Evolutionary conservation across 2,329 filamentous ascomycete genomes (phyloP).

Genomic region (Sphaerulina vaccinii): DNA sequence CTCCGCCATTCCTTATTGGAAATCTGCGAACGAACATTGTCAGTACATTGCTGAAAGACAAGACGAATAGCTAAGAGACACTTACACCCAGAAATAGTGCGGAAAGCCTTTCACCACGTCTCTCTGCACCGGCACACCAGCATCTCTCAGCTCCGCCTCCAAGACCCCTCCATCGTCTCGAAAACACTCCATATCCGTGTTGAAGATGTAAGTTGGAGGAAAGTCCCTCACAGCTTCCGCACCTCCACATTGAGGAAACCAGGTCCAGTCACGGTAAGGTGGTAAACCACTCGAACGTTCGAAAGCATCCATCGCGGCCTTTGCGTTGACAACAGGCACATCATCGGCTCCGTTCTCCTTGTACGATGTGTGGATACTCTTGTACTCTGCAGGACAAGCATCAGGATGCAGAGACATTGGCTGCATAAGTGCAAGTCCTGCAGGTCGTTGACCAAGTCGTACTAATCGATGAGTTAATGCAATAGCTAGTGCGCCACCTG

Average conservation of each 20-base stretch:
- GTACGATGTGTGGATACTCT: constrained; percentile 9
- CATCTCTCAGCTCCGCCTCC: constrained; percentile 26
- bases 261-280: constrained; percentile 3
- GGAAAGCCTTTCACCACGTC: constrained; percentile 35
- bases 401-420: constrained; percentile 19
- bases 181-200: constrained; percentile 31
- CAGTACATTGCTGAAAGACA: neutral
- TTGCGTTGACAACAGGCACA: neutral
- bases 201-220: constrained; percentile 23
- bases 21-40: neutral
- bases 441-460: constrained; percentile 2
- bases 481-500: constrained; percentile 21
- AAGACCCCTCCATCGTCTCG: constrained; percentile 35
- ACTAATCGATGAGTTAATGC: neutral
- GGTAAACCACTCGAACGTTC: neutral
- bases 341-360: neutral
- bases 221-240: constrained; percentile 16
- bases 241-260: constrained; percentile 13
- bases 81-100: constrained; percentile 35
- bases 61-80: neutral
- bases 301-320: constrained; percentile 14
- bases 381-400: constrained; percentile 16
- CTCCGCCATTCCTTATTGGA: neutral
- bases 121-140: constrained; percentile 29
- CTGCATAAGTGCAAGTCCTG: constrained; percentile 15